A percentile compares a stretch with the other conserved stretches of the same genome.
Conservation (phyloP, 306 rosid species). For the cucumber (Cucumis sativus) region Cucumber_9930_V3 NC_026657.2:37347501-37348000, state of each 20-base stretch:
- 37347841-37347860: neutral
- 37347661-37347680: too few species aligned
- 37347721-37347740: neutral
- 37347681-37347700: neutral
- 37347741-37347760: neutral
- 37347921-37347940: neutral
- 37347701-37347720: neutral
- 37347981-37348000: neutral
- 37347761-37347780: neutral
- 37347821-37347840: neutral
- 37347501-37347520: too few species aligned
- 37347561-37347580: too few species aligned
- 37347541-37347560: too few species aligned
- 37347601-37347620: too few species aligned
- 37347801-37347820: neutral
- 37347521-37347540: too few species aligned
- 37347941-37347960: neutral
- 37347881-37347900: neutral
- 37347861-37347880: neutral
- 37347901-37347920: neutral
- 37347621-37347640: too few species aligned
- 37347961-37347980: neutral
- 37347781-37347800: neutral
- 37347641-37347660: too few species aligned
- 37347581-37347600: too few species aligned